Base-by-base conservation (phyloP, 2,329 filamentous ascomycete species). In the Truncatella angustata region DNA sequence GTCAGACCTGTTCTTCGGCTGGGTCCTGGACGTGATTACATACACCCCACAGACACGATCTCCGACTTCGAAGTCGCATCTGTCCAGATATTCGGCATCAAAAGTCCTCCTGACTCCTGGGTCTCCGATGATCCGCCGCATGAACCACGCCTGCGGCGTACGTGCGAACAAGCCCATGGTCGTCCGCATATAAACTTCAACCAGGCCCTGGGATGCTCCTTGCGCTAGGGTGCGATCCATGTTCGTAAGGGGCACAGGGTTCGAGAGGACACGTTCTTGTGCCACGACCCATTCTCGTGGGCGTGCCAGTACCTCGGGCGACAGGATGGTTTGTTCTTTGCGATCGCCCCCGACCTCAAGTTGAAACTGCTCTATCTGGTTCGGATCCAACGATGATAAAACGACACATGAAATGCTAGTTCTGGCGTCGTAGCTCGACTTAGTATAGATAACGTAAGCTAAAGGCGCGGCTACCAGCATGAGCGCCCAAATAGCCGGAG, bases 21-120 rank as follows among this genome's bases (percentile, higher is more conserved):
- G 4, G 34, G 16, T 39, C 35, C 51, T 28, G 21, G 18, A n/a
- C 7, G n/a, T 21, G 2, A 65, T 60, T 4, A 60, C 53, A 37
- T 65, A 65, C 6, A 63, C 62, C 2, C 62, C 62, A 34, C 61
- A 63, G 9, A 63, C 60, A 5, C 62, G 52, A 45, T 64, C 61
- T 0, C 61, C 56, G 2, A 28, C 23, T 20, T 16, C 48, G 24
- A 63, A 64, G 3, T 14, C 9, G 21, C 62, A 64, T 4, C 18
- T 37, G 9, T 51, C 52, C 10, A 62, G 35, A 37, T 63, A 60
- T 23, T n/a, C 4, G 12, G 54, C 6, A 4, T 49, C 45, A 21
- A 57, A 56, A 0, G 57, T 60, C 1, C 28, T 45, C 46, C 54
- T 14, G n/a, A 44, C 28, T 18, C 4, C 51, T 47, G 16, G 55